phyloP scores from a whole-genome alignment of 2,329 filamentous ascomycete genomes.

The Paecilomyces sp. region DNA sequence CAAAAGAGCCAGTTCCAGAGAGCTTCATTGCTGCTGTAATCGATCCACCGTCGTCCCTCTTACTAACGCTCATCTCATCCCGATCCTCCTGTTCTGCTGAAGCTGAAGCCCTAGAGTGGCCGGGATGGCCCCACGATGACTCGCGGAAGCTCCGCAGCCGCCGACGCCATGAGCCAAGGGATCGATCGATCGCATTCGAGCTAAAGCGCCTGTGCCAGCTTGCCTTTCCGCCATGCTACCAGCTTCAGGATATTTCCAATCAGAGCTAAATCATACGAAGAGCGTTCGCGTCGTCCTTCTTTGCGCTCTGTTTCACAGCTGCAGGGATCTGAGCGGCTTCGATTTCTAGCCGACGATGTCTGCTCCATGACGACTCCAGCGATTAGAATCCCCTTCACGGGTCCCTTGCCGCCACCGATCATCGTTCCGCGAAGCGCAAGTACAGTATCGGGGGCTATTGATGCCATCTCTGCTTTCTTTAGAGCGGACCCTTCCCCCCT shows the following conservation, averaged over 20 bases:
- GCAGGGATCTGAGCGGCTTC: background rate
- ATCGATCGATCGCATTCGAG: background rate
- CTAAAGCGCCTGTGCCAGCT: background rate
- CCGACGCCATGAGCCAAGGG: background rate
- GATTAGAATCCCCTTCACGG: slow-evolving; percentile 86
- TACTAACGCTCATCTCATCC: background rate
- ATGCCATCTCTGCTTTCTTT: slow-evolving; percentile 72
- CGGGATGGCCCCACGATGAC: background rate
- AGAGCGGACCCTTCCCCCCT: slow-evolving; percentile 49
- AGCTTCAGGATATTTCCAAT: background rate
- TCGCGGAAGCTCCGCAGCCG: background rate
- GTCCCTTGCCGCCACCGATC: slow-evolving; percentile 66
- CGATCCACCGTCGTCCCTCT: background rate
- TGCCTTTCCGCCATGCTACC: background rate
- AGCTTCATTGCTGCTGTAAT: background rate
- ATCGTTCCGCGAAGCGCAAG: slow-evolving; percentile 67
- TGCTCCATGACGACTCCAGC: slow-evolving; percentile 60
- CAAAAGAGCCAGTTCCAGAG: background rate
- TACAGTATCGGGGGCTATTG: slow-evolving; percentile 64
- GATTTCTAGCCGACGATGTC: slow-evolving; percentile 18
- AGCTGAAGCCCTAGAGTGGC: background rate
- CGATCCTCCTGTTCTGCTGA: background rate
- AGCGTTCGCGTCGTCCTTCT: background rate
- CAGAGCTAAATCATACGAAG: background rate
- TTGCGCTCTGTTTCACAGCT: background rate